A percentile compares a stretch with the other conserved stretches of the same genome.
These are phyloP conservation scores for Yarrowia yakushimensis DNA, from an alignment of 805 yeast genomes.

Conservation along the genomic window DNA sequence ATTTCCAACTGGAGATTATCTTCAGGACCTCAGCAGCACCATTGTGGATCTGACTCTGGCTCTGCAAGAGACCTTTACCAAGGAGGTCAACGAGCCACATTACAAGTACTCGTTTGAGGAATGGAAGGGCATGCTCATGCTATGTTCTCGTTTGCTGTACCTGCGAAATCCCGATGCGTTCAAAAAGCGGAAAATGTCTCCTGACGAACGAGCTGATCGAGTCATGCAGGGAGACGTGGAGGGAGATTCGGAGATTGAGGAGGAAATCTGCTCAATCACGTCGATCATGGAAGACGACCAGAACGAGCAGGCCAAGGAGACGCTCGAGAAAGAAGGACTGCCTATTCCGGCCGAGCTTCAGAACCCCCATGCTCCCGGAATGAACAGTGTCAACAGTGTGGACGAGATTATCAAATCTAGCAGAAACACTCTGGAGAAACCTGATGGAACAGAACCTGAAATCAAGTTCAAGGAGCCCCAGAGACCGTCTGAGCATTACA, in stretches of 20 bases:
- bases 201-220: background rate
- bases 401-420: background rate
- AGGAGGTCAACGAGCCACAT: conserved; percentile 33
- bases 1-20: background rate
- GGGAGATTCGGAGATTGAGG: background rate
- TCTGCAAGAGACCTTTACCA: background rate
- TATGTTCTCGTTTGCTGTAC: conserved; percentile 27
- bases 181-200: background rate
- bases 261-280: background rate
- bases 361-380: background rate
- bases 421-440: background rate
- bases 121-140: conserved; percentile 45
- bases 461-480: conserved; percentile 51
- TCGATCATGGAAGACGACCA: background rate
- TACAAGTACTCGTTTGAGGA: conserved; percentile 48
- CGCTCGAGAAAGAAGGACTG: background rate
- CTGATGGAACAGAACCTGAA: conserved; percentile 26
- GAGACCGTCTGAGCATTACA: background rate
- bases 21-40: conserved; percentile 2
- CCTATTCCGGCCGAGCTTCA: background rate
- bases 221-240: background rate
- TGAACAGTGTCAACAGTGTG: background rate
- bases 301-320: background rate
- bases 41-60: background rate
- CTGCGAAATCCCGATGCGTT: conserved; percentile 68